Conservation (phyloP, 2,329 filamentous ascomycete species). For the Triangularia verruculosa region DNA sequence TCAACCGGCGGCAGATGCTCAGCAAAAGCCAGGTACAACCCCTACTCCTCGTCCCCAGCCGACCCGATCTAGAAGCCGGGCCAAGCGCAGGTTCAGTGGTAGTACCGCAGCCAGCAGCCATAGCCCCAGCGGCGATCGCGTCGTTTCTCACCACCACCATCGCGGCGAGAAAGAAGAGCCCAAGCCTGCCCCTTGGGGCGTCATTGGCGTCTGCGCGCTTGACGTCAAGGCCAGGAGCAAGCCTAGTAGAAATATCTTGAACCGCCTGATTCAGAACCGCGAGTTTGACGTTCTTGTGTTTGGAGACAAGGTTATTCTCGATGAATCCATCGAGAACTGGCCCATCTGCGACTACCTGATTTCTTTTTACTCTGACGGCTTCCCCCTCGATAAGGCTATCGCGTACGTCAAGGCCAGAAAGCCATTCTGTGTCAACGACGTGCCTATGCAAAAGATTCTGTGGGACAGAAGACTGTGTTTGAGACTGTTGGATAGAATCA, state of each 20-base stretch:
- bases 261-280: slow-evolving; percentile 80
- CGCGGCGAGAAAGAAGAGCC: slow-evolving; percentile 59
- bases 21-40: slow-evolving; percentile 17
- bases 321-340: slow-evolving; percentile 95
- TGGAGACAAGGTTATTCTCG: slow-evolving; percentile 96
- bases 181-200: slow-evolving; percentile 59
- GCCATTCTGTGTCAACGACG: slow-evolving; percentile 95
- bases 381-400: slow-evolving; percentile 94
- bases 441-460: slow-evolving; percentile 94
- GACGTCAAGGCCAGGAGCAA: slow-evolving; percentile 97
- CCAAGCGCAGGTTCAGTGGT: slow-evolving; percentile 73
- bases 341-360: slow-evolving; percentile 94
- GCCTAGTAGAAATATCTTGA: slow-evolving; percentile 93
- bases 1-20: not conserved
- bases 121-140: slow-evolving; percentile 71
- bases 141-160: slow-evolving; percentile 38
- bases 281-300: slow-evolving; percentile 98
- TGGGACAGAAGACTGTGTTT: slow-evolving; percentile 95
- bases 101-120: slow-evolving; percentile 80
- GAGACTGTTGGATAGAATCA: slow-evolving; percentile 80
- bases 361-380: slow-evolving; percentile 97
- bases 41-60: slow-evolving; percentile 42
- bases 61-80: slow-evolving; percentile 63
- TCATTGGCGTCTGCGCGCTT: slow-evolving; percentile 91
- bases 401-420: slow-evolving; percentile 90